Evolutionary conservation across 2,329 filamentous ascomycete species (phyloP).

Genomic region (Rutstroemia sydowiana): DNA sequence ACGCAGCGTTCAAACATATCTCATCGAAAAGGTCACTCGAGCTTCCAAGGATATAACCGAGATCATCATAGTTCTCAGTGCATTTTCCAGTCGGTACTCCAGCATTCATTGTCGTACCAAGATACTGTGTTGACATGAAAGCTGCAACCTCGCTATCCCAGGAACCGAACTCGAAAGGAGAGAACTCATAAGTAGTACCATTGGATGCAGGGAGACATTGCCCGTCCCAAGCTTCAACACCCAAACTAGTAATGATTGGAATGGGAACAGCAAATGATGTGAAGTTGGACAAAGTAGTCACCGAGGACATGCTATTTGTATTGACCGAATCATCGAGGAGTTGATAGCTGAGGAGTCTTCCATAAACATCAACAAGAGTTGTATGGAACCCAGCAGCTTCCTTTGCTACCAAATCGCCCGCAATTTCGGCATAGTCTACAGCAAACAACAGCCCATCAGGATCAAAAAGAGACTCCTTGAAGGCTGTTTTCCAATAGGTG

Average conservation of each 20-base stretch:
- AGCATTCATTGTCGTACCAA: slow-evolving; percentile 49
- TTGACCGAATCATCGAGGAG: slow-evolving; percentile 13
- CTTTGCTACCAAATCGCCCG: slow-evolving; percentile 20
- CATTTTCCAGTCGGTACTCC: slow-evolving; percentile 38
- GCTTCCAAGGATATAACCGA: slow-evolving; percentile 40
- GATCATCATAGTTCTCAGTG: slow-evolving; percentile 40
- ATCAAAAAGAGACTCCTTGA: slow-evolving; percentile 32
- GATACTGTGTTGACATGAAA: slow-evolving; percentile 52
- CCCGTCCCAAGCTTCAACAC: slow-evolving; percentile 30
- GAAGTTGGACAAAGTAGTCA: slow-evolving; percentile 33
- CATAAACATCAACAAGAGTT: slow-evolving; percentile 21
- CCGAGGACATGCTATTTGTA: slow-evolving; percentile 19
- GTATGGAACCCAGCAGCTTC: slow-evolving; percentile 27
- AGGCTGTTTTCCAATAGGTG: slow-evolving; percentile 35
- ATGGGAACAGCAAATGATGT: slow-evolving; percentile 34
- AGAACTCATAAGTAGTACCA: slow-evolving; percentile 58
- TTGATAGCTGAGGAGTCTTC: slow-evolving; percentile 20
- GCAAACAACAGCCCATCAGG: slow-evolving; percentile 31
- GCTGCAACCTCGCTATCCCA: slow-evolving; percentile 53
- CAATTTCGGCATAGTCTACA: slow-evolving; percentile 19
- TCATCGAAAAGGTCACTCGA: slow-evolving; percentile 36
- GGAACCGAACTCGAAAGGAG: slow-evolving; percentile 58
- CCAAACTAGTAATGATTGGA: slow-evolving; percentile 38
- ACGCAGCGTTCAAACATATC: slow-evolving; percentile 13
- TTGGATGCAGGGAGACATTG: slow-evolving; percentile 37